A percentile compares a stretch with the other conserved stretches of the same genome.
These are phyloP conservation scores for Nakazawaea anatomiae DNA, from an alignment of 805 yeast species.

Conservation along the genomic window DNA sequence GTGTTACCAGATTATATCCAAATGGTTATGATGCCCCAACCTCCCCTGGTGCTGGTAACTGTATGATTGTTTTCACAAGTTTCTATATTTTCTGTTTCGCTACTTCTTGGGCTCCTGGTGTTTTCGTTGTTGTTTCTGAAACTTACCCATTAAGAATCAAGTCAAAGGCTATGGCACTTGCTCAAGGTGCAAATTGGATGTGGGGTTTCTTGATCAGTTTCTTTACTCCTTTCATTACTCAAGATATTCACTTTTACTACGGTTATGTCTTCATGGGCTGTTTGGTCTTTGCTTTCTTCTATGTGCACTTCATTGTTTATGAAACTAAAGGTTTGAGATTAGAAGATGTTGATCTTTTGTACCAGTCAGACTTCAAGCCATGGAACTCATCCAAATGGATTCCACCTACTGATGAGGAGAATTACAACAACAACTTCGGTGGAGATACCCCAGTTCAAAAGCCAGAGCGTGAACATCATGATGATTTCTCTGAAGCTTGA, in stretches of 20 bases:
- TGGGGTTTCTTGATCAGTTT: conserved; percentile 66
- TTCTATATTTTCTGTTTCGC: conserved; percentile 69
- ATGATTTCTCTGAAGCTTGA: conserved; percentile 5
- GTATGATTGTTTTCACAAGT: conserved; percentile 47
- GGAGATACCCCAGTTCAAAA: conserved; percentile 7
- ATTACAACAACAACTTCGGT: not conserved
- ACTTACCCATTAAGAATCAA: conserved; percentile 64
- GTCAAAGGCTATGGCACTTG: conserved; percentile 60
- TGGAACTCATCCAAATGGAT: conserved; percentile 47
- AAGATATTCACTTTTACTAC: conserved; percentile 44
- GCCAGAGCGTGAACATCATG: not conserved
- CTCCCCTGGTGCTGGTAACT: conserved; percentile 50
- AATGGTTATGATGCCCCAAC: conserved; percentile 30
- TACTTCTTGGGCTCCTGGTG: conserved; percentile 70
- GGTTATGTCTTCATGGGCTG: conserved; percentile 52
- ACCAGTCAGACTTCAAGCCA: conserved; percentile 36
- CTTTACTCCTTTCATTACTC: conserved; percentile 52
- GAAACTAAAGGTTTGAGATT: conserved; percentile 65
- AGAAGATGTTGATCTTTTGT: conserved; percentile 64
- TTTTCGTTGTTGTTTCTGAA: conserved; percentile 55
- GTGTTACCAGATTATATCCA: conserved; percentile 40
- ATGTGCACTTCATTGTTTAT: conserved; percentile 49
- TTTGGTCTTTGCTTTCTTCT: conserved; percentile 48
- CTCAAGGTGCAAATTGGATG: conserved; percentile 71
- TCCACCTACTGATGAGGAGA: conserved; percentile 30